phyloP scores from a whole-genome alignment of 2,329 filamentous ascomycete species.

The Celoporthe dispersa region DNA sequence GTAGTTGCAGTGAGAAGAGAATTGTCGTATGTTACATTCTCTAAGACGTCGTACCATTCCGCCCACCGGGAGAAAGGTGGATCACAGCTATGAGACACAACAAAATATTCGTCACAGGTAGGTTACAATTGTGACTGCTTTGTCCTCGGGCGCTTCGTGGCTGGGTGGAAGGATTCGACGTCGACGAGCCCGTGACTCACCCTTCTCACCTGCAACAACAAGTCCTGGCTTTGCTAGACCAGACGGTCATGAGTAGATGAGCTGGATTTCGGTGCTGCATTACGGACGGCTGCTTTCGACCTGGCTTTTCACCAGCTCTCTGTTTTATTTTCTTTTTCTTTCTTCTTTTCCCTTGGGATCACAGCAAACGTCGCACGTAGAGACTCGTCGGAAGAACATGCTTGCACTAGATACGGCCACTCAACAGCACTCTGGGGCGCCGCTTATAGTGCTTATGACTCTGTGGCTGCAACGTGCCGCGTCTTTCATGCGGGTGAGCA shows the following conservation, averaged over 20 bases:
- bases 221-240: not conserved
- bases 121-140: not conserved
- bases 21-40: not conserved
- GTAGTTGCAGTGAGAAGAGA: not conserved
- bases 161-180: not conserved
- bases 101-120: not conserved
- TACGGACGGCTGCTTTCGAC: too few species aligned
- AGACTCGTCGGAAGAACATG: not conserved
- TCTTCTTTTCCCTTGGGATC: not conserved
- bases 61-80: not conserved
- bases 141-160: conserved; percentile 2
- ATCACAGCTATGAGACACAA: conserved; percentile 11
- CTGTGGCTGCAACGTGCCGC: not conserved
- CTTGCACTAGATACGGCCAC: not conserved
- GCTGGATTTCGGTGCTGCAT: not conserved
- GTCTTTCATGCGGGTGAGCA: conserved; percentile 1
- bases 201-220: not conserved
- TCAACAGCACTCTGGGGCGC: not conserved
- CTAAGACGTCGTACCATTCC: too few species aligned
- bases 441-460: not conserved
- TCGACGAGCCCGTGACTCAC: not conserved
- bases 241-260: not conserved
- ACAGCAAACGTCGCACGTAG: not conserved
- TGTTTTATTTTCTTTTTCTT: too few species aligned
- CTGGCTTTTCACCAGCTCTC: not conserved